Evolutionary conservation across 2,329 filamentous ascomycete genomes (phyloP), one percentile per base, ranked within the genome.

Genomic region (Botrytis hyacinthi): DNA sequence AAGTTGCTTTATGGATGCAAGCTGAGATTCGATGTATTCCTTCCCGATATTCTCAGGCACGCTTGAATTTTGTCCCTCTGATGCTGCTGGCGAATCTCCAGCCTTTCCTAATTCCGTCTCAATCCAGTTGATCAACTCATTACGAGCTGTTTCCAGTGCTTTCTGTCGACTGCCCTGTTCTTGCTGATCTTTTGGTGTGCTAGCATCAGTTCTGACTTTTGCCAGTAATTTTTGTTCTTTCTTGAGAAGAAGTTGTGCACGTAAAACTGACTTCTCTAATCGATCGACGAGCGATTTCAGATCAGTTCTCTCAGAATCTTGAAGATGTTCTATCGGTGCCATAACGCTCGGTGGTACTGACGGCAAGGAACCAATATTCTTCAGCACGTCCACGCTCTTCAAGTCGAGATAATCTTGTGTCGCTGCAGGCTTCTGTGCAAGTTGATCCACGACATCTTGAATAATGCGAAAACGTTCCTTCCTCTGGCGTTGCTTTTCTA

Each of bases 71-170:
- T 69, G 32, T 26, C 74, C 73, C 32, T 80, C 81, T 1, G 80
- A 79, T 35, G 82, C 82, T 7, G 85, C 84, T 2, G 76, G 60
- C 12, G 66, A 62, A 20, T 80, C 79, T 44, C 77, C 77, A 26
- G 88, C 87, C 72, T 87, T 88, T 70, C 84, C 82, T 35, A 92
- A 81, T 79, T 91, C 90, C 8, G 82, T 83, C 80, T 92, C 90
- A 73, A 92, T 90, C 90, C 90, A 92, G 73, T 82, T 84, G 74
- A 92, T 91, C 69, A 92, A 84, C 75, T 88, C 87, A 70, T 87
- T 86, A 26, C 90, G 85, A 18, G 89, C 88, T 12, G 82, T 82
- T 60, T 84, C 85, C 16, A 92, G 81, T 22, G 90, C 90, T 66
- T 85, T 83, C 4, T 89, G 62, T 62, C 76, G 76, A 62, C 63